These are phyloP conservation scores for Bruguiera hainesii DNA, from an alignment of 441 rosid species.

Conservation along the genomic window DNA sequence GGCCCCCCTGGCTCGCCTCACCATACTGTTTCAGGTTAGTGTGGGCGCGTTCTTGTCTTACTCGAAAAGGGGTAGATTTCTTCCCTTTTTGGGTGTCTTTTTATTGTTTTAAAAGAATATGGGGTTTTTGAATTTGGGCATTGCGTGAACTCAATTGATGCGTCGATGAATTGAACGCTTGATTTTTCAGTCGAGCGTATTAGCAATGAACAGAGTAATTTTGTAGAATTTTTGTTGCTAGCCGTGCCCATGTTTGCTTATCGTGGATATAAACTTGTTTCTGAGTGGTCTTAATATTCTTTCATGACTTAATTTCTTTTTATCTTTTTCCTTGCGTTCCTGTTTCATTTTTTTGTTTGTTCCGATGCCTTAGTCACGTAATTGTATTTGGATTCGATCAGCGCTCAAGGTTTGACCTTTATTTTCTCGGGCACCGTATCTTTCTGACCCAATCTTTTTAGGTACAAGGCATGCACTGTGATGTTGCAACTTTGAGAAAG, in stretches of 20 bases:
- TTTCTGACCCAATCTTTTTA: conserved; percentile 20
- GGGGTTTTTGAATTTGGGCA: too few relatives aligned
- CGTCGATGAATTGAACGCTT: not conserved
- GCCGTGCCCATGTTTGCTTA: not conserved
- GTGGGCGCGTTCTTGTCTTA: not conserved
- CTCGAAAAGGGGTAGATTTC: not conserved
- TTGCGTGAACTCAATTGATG: too few relatives aligned
- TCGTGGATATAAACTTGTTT: not conserved
- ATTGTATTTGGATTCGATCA: not conserved
- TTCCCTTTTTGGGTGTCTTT: too few relatives aligned
- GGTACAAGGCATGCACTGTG: conserved; percentile 96
- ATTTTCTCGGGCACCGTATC: conserved; percentile 1
- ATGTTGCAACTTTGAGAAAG: conserved; percentile 59
- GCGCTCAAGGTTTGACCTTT: not conserved
- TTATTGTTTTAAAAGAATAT: too few relatives aligned
- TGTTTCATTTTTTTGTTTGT: conserved; percentile 1
- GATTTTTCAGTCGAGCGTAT: not conserved
- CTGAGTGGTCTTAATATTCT: not conserved
- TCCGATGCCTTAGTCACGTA: too few relatives aligned
- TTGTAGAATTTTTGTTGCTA: not conserved
- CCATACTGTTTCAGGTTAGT: conserved; percentile 86
- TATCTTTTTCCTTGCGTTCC: not conserved
- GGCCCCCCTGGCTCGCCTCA: conserved; percentile 93
- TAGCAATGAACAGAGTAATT: not conserved
- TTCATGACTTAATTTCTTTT: conserved; percentile 15